These are phyloP conservation scores for Lichina pygmaea DNA, from an alignment of 495 filamentous ascomycete species.

Conservation along the genomic window DNA sequence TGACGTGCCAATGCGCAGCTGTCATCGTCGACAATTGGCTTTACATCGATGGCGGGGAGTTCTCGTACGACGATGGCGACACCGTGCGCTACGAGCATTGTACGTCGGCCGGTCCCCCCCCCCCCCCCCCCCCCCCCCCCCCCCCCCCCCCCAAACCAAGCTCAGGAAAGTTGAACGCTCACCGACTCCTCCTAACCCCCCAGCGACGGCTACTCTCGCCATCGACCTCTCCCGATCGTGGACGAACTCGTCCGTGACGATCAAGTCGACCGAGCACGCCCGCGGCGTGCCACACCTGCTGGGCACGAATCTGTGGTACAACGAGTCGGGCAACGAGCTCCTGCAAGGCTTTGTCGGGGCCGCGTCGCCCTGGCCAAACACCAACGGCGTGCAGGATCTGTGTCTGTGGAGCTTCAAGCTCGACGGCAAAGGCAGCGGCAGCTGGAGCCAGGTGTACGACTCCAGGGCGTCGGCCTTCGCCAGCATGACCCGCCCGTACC, in stretches of 20 bases:
- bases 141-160: no score
- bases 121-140: no score
- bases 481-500: background rate
- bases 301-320: background rate
- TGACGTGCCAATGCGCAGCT: background rate
- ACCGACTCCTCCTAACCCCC: no score
- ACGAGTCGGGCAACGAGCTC: background rate
- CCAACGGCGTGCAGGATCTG: background rate
- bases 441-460: background rate
- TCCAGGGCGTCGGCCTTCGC: background rate
- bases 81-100: background rate
- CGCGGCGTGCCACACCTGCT: background rate
- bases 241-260: background rate
- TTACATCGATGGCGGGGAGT: slow-evolving; percentile 1
- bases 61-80: background rate
- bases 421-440: background rate
- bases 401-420: background rate
- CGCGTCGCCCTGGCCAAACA: background rate
- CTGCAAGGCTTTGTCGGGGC: background rate
- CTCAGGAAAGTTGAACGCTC: no score
- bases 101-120: background rate
- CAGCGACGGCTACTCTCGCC: background rate
- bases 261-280: background rate
- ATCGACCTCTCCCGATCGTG: background rate
- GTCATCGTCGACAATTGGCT: slow-evolving; percentile 1